Evolutionary conservation across 164 flowering plant species (phyloP).

Genomic region (Berberis thunbergii): DNA sequence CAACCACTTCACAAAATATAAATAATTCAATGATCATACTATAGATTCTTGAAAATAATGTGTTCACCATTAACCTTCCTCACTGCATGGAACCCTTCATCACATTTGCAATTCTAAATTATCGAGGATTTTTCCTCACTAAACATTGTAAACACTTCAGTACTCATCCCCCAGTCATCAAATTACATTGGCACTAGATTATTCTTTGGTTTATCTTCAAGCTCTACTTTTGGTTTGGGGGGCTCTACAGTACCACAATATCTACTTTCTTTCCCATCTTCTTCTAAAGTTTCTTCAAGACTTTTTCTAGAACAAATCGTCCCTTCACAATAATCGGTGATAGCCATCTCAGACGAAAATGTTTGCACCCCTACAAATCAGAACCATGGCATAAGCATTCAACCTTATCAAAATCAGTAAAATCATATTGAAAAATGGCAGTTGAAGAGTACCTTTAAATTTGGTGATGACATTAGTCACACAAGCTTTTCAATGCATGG

Average conservation of each 20-base stretch:
- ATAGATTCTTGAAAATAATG: no score
- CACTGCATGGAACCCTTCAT: no score
- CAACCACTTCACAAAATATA: no score
- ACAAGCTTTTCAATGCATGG: slow-evolving; percentile 44
- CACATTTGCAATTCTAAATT: slow-evolving; percentile 22
- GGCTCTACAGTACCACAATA: slow-evolving; percentile 9
- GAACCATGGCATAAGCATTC: background rate
- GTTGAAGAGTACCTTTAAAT: slow-evolving; percentile 34
- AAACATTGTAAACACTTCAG: slow-evolving; percentile 30
- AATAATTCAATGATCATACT: no score
- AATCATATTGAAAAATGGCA: background rate
- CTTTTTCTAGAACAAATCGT: slow-evolving; percentile 8
- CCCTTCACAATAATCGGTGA: slow-evolving; percentile 49
- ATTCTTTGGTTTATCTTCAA: background rate
- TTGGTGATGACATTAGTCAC: slow-evolving; percentile 51
- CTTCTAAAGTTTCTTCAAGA: slow-evolving; percentile 42
- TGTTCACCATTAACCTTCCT: no score
- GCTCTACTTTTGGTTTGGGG: slow-evolving; percentile 1
- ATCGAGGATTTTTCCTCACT: slow-evolving; percentile 65
- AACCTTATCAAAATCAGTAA: background rate
- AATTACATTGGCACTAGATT: background rate
- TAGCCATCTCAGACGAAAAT: slow-evolving; percentile 37
- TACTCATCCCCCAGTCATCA: slow-evolving; percentile 5
- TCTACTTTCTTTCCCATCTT: slow-evolving; percentile 65
- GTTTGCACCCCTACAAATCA: slow-evolving; percentile 49